A percentile compares a stretch with the other conserved stretches of the same genome.
These are phyloP conservation scores for Yarrowia sp. DNA, from an alignment of 805 yeast genomes.

Conservation along the genomic window DNA sequence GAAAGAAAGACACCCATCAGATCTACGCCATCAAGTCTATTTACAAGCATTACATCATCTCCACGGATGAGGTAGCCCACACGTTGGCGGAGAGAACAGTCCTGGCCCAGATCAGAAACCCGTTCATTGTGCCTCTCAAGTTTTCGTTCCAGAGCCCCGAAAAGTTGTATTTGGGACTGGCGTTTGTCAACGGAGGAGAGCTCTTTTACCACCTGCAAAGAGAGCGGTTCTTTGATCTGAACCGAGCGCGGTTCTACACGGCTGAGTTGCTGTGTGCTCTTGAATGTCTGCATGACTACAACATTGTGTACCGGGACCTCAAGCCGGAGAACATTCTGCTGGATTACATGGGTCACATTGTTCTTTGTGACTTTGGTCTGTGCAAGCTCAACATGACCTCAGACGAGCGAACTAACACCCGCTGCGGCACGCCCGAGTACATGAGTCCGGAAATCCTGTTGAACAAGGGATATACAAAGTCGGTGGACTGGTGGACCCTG, in stretches of 20 bases:
- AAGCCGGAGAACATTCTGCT: slow-evolving; percentile 93
- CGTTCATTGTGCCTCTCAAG: slow-evolving; percentile 93
- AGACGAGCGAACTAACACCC: slow-evolving; percentile 80
- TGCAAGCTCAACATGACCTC: slow-evolving; percentile 93
- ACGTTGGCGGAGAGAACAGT: slow-evolving; percentile 96
- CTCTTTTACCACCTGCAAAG: slow-evolving; percentile 88
- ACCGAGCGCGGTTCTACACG: slow-evolving; percentile 90
- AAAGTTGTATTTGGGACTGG: slow-evolving; percentile 81
- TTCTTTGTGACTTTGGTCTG: slow-evolving; percentile 93
- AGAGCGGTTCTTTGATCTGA: slow-evolving; percentile 82
- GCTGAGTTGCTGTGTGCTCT: slow-evolving; percentile 92
- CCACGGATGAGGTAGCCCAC: slow-evolving; percentile 91
- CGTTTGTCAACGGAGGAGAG: slow-evolving; percentile 97
- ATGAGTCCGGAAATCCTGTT: slow-evolving; percentile 90
- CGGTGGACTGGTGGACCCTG: slow-evolving; percentile 98
- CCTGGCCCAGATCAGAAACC: slow-evolving; percentile 84
- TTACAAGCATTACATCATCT: slow-evolving; percentile 89
- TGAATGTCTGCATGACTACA: slow-evolving; percentile 84
- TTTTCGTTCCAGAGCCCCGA: slow-evolving; percentile 96
- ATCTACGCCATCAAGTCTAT: slow-evolving; percentile 92
- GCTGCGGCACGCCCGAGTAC: slow-evolving; percentile 98
- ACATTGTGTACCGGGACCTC: slow-evolving; percentile 90
- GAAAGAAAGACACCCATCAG: slow-evolving; percentile 90
- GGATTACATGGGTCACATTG: slow-evolving; percentile 97
- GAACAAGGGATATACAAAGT: slow-evolving; percentile 91